Base-by-base conservation (phyloP, 352 stramenopile genomes). In the Globisporangium nunn region DNA sequence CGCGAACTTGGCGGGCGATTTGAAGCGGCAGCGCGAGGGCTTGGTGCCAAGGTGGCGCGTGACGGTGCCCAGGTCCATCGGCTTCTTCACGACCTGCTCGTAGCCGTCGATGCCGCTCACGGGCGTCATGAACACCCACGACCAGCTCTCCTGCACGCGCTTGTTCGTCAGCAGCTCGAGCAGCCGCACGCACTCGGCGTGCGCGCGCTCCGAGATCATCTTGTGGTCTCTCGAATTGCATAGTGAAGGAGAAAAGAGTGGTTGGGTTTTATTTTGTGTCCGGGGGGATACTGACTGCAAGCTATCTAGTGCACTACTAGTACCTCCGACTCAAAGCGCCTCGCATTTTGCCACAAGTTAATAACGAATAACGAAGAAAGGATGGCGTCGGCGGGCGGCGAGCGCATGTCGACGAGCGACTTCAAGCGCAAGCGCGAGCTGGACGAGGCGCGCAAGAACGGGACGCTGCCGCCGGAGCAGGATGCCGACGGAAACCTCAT, bases 401-500 rank as follows among this genome's bases (percentile, higher is more conserved):
- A 92, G 64, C 79, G 84, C 55, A 67, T 94, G 70, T 90, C 78
- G 7, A 84, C 58, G 45, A 81, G 67, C 61, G 83, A 91, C 66
- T 90, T 90, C 60, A 88, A 90, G 70, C 91, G 92, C 72, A 92
- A 96, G 74, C 72, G 72, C 55, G 87, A 95, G 71, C 71, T 95
- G 41, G 83, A 95, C n/a, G 86, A 97, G 60, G 88, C 87, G 58
- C 81, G 88, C 35, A 93, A 95, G 71, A 89, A 89, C 46, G 88
- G 88, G n/a, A 91, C 76, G 58, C 64, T 93, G 52, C 85, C 83
- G 18, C 87, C 88, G 0, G 85, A 94, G 70, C 70, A 95, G 66
- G 88, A 97, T 66, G 79, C 85, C 18, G 85, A 96, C 28, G 95
- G 95, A 23, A 95, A 96, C 59, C 98, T 99, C 65, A 99, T 99